A percentile compares a stretch with the other conserved stretches of the same genome.
phyloP scores from a whole-genome alignment of 164 flowering plant species.

The Malania oleifera region DNA sequence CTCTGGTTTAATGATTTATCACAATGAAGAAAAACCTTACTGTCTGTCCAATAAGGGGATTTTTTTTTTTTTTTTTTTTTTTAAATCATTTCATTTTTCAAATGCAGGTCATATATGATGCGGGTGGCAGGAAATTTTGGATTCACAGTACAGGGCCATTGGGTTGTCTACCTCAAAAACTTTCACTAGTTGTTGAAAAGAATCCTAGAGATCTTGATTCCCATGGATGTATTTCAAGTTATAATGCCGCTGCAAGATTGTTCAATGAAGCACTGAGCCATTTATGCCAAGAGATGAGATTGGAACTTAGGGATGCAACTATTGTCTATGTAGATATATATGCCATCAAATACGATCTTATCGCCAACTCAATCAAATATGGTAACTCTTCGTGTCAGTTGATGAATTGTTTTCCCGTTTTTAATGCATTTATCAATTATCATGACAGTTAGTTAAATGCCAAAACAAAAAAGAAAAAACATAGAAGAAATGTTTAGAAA shows the following conservation, averaged over 20 bases:
- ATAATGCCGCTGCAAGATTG: slow-evolving; percentile 44
- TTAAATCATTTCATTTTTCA: neutral
- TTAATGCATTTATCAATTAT: too few relatives aligned
- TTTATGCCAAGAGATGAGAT: slow-evolving; percentile 33
- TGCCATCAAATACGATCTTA: slow-evolving; percentile 55
- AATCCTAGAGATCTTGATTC: slow-evolving; percentile 31
- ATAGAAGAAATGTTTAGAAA: too few relatives aligned
- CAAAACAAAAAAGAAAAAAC: too few relatives aligned
- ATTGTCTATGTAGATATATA: slow-evolving; percentile 55
- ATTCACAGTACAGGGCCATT: slow-evolving; percentile 75
- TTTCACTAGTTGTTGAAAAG: slow-evolving; percentile 26
- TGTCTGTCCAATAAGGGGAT: too few relatives aligned
- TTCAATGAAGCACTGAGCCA: slow-evolving; percentile 42
- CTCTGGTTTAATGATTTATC: too few relatives aligned
- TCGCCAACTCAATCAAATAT: slow-evolving; percentile 47
- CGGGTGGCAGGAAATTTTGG: slow-evolving; percentile 75
- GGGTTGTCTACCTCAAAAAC: slow-evolving; percentile 69
- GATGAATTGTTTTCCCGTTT: too few relatives aligned
- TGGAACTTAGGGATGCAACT: slow-evolving; percentile 30
- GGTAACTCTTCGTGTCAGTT: too few relatives aligned
- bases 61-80: too few relatives aligned
- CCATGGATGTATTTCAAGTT: slow-evolving; percentile 43
- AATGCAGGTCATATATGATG: slow-evolving; percentile 36
- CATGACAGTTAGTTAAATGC: too few relatives aligned
- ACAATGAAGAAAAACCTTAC: too few relatives aligned